Percentiles rank a stretch among this genome's conserved stretches.
These are phyloP conservation scores for Pseudogymnoascus sp. DNA, from an alignment of 2,329 filamentous ascomycete species.

Conservation along the genomic window DNA sequence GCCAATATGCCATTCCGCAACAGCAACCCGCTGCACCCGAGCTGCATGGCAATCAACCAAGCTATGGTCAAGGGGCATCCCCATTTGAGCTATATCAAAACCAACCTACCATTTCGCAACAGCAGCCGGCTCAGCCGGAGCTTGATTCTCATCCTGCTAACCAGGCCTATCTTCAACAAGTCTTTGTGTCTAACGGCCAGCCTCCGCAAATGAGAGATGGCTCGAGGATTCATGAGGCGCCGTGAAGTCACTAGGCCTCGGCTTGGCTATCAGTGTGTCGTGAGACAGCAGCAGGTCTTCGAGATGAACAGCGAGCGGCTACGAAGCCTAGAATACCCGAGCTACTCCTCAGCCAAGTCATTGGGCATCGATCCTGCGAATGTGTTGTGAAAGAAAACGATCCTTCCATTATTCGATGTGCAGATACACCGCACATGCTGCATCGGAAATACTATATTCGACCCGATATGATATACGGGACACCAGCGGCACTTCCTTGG, in stretches of 20 bases:
- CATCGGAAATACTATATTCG: neutral
- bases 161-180: neutral
- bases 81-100: neutral
- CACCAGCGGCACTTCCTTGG: neutral
- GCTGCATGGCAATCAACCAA: neutral
- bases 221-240: neutral
- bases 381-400: neutral
- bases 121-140: neutral
- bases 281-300: neutral
- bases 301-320: neutral
- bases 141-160: neutral
- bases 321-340: neutral
- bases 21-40: neutral
- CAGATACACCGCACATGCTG: neutral
- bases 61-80: neutral
- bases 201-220: neutral
- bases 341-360: neutral
- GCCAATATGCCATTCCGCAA: neutral
- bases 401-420: neutral
- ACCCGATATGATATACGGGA: neutral
- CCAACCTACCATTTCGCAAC: neutral
- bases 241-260: neutral
- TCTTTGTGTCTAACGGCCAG: neutral
- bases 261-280: neutral
- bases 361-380: neutral